Evolutionary conservation across 129 eudicot species (phyloP), one percentile per base, ranked within the genome.

Genomic region (Centrapalus pauciflorus): DNA sequence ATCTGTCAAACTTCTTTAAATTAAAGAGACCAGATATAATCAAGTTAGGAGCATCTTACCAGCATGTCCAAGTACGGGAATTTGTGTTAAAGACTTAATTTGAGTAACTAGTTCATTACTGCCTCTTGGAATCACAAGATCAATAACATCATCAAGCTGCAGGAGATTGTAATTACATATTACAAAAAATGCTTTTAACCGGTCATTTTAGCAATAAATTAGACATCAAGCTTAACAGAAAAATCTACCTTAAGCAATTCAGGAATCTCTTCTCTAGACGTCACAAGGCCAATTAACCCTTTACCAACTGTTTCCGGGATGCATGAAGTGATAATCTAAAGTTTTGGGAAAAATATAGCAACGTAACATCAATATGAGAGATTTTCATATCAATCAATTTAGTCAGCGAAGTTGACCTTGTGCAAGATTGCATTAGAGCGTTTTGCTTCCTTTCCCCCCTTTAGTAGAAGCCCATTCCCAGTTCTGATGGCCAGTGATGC

Each of bases 121-220:
- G 71, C 99, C 99, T 75, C 97, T 84, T 74, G 99, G 99, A 77
- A 94, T 94, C 71, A 94, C 99, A 75, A 94, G 96, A 80, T 94
- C 97, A 54, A 94, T 94, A 24, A 94, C 99, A 79, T 89, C 97
- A 80, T 94, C 99, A 83, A 86, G 88, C 99, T 94, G 87, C 23
- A 59, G 16, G 49, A 68, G 8, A 48, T 72, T 49, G 21, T 54
- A 45, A 45, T 40, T 41, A 17, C 57, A 23, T 16, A 67, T 73
- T 50, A 60, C 43, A 13, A 29, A 32, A 25, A 27, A 14, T 37
- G 29, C 28, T 27, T 35, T 17, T 7, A 2, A 21, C 25, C 40
- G 17, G 37, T 19, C 17, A 67, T 28, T 29, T 27, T 7, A n/a
- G 20, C 1, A 19, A 4, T 12, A 62, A 8, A 30, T 52, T 54